Conservation (phyloP, 768 basidiomycete genomes). For the Termitomyces sp. region DNA sequence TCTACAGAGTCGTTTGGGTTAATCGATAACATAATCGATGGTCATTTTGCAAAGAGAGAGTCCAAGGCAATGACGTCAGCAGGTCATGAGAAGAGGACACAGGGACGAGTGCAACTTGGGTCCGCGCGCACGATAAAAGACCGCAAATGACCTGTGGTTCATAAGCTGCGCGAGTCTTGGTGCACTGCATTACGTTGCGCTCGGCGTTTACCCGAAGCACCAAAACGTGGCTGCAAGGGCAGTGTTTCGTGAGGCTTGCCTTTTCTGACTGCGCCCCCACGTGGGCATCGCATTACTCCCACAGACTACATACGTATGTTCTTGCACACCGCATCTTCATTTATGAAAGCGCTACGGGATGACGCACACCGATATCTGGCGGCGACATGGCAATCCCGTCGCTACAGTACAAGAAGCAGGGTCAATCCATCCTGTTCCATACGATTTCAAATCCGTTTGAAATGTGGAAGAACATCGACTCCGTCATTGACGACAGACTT, state of each 20-base stretch:
- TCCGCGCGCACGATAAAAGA: not conserved
- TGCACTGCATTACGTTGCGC: constrained; percentile 20
- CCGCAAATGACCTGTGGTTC: not conserved
- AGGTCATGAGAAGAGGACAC: not conserved
- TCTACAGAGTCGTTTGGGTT: not conserved
- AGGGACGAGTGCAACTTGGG: not conserved
- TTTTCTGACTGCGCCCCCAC: constrained; percentile 11
- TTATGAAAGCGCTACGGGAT: constrained; percentile 6
- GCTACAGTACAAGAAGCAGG: constrained; percentile 18
- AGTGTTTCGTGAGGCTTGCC: constrained; percentile 13
- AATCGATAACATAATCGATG: not conserved
- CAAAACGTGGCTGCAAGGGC: constrained; percentile 14
- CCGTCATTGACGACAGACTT: constrained; percentile 58
- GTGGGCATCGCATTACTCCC: constrained; percentile 21
- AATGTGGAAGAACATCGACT: constrained; percentile 67
- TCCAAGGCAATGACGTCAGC: not conserved
- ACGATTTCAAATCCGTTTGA: constrained; percentile 8
- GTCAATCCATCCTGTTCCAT: constrained; percentile 5
- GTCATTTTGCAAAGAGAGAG: not conserved
- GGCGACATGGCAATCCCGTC: constrained; percentile 19
- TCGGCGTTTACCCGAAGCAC: constrained; percentile 22
- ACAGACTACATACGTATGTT: constrained; percentile 14
- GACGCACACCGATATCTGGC: constrained; percentile 13
- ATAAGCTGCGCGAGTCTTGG: not conserved
- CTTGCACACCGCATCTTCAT: constrained; percentile 25